phyloP scores from a whole-genome alignment of 352 stramenopile genomes.

The Blastocystis sp. region DNA sequence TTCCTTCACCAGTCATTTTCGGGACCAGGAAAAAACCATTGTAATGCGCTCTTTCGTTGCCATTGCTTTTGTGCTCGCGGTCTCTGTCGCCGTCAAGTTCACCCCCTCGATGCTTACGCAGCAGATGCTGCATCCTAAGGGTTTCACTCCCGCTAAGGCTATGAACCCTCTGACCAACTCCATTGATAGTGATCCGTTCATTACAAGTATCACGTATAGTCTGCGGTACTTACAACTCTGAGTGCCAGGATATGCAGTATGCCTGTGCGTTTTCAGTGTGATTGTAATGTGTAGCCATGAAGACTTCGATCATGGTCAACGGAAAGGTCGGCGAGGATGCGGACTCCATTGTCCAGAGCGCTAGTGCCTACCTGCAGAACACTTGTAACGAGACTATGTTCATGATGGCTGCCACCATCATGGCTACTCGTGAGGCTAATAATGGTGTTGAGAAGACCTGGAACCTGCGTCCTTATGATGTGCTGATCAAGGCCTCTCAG shows the following conservation, averaged over 20 bases:
- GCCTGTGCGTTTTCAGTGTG: background rate
- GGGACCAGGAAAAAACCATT: too few relatives aligned
- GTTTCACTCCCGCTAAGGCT: background rate
- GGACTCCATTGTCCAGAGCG: background rate
- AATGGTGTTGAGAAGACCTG: background rate
- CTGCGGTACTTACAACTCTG: background rate
- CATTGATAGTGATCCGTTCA: background rate
- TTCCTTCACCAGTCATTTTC: too few relatives aligned
- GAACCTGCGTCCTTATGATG: background rate
- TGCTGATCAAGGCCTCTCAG: background rate
- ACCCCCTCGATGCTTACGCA: background rate
- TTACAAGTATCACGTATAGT: background rate
- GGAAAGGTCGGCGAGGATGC: background rate
- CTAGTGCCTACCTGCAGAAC: background rate
- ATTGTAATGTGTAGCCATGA: background rate
- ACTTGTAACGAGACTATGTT: background rate
- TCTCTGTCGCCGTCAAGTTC: background rate
- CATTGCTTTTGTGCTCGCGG: background rate
- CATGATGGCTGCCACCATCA: background rate
- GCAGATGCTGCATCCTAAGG: background rate
- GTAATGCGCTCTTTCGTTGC: background rate
- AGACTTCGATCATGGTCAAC: background rate
- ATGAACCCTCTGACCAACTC: background rate
- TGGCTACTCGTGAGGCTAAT: background rate
- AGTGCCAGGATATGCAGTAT: background rate